Conservation (phyloP, 768 basidiomycete species). For the Rhizopogon roseolus region DNA sequence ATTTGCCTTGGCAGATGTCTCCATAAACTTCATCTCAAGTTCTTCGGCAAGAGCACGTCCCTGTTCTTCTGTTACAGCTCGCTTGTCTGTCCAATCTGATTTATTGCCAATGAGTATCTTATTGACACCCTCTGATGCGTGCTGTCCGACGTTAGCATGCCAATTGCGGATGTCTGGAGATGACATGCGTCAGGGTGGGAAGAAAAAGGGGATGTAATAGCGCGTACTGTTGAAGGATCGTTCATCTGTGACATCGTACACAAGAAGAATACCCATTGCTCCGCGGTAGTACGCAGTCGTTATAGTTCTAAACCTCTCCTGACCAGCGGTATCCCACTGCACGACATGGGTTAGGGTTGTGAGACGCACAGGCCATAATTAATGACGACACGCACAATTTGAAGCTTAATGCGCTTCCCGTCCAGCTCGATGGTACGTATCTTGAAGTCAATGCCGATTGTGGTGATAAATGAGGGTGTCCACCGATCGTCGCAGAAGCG, state of each 20-base stretch:
- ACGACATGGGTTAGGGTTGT: not conserved
- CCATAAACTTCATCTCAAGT: constrained; percentile 94
- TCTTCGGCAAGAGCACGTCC: constrained; percentile 90
- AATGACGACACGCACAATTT: constrained; percentile 60
- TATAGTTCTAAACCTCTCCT: constrained; percentile 98
- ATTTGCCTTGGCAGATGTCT: constrained; percentile 96
- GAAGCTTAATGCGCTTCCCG: constrained; percentile 97
- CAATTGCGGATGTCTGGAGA: constrained; percentile 91
- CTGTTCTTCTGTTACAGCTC: constrained; percentile 86
- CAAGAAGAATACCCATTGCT: constrained; percentile 96
- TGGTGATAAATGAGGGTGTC: constrained; percentile 99
- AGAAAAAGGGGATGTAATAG: constrained; percentile 9
- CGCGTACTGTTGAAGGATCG: constrained; percentile 92
- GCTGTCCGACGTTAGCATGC: constrained; percentile 97
- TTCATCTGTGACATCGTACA: constrained; percentile 98
- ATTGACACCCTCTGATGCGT: constrained; percentile 98
- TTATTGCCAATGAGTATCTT: constrained; percentile 99
- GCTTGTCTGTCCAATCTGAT: constrained; percentile 97
- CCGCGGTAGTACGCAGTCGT: constrained; percentile 99
- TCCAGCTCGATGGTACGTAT: constrained; percentile 98
- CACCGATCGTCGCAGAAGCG: constrained; percentile 99
- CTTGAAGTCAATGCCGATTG: constrained; percentile 99
- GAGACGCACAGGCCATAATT: too few relatives aligned
- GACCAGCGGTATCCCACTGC: constrained; percentile 99
- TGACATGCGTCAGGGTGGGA: not conserved